Evolutionary conservation across 805 yeast species (phyloP).

Genomic region (Groenewaldozyma salmanticensis): DNA sequence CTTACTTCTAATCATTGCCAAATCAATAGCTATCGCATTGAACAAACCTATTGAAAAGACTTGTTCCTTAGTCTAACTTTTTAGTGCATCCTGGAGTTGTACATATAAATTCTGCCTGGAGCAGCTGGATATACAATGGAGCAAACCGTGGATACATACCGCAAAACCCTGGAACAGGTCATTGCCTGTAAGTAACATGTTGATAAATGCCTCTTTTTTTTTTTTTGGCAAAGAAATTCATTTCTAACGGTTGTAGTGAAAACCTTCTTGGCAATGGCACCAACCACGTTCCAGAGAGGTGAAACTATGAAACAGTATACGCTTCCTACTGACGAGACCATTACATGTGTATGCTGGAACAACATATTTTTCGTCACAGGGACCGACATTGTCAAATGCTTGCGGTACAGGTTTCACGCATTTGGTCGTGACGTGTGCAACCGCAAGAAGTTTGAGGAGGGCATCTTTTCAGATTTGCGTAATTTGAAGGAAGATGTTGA

Average conservation of each 20-base stretch:
- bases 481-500: conserved; percentile 71
- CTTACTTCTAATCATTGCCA: too few relatives aligned
- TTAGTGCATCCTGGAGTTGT: too few relatives aligned
- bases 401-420: conserved; percentile 78
- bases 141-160: conserved; percentile 3
- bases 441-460: conserved; percentile 93
- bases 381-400: conserved; percentile 89
- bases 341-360: conserved; percentile 92
- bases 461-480: conserved; percentile 84
- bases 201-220: conserved; percentile 25
- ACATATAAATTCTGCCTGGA: neutral
- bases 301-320: conserved; percentile 82
- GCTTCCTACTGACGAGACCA: conserved; percentile 80
- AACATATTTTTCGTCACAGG: conserved; percentile 86
- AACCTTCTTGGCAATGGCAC: conserved; percentile 77
- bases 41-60: too few relatives aligned
- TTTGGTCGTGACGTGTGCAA: conserved; percentile 81
- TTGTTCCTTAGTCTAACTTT: too few relatives aligned
- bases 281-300: conserved; percentile 84
- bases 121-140: conserved; percentile 11
- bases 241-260: neutral
- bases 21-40: too few relatives aligned
- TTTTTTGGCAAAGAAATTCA: neutral
- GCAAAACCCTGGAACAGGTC: conserved; percentile 2
- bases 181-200: neutral